Base-by-base conservation (phyloP, 2,329 filamentous ascomycete species). In the Lachnellula subtilissima region DNA sequence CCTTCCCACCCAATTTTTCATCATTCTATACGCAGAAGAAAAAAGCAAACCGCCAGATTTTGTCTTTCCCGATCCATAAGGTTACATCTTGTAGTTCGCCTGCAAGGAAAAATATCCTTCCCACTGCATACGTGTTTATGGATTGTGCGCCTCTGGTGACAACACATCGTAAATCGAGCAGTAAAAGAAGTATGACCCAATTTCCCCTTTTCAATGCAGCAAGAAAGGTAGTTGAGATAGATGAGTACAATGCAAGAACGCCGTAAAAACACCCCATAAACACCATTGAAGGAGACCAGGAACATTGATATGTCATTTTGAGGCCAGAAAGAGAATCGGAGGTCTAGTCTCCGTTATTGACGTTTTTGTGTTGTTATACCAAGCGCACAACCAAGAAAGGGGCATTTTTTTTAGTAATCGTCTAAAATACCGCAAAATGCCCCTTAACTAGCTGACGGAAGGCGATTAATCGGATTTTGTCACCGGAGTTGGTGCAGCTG, bases 241-340 rank as follows among this genome's bases (percentile, higher is more conserved):
- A 57, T 51, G 53, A 55, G 56, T 48, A 53, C 46, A 58, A 62
- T 63, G 61, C 62, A 61, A 61, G 51, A 49, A 62, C 59, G 57
- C 59, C 61, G 22, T 19, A 48, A 46, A 19, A 28, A 57, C 48
- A 57, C 47, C 57, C 19, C 54, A 45, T 35, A 37, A 50, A 60
- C 58, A 50, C 58, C 58, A 19, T 37, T 51, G 43, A 53, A 25
- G 43, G 12, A 32, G 28, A 48, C 14, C 40, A 23, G 22, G 15
- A 36, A 28, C 15, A 47, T 22, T 59, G 51, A 55, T 42, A 52
- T 54, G 22, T 42, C 39, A 32, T 32, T 32, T 32, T 32, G 28
- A 32, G 28, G 9, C 12, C 28, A 32, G 11, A 32, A 32, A 32
- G 28, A 32, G 28, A 32, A 11, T 32, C 9, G 28, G 28, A 32